phyloP scores from a whole-genome alignment of 768 basidiomycete genomes.

The Suillus discolor region DNA sequence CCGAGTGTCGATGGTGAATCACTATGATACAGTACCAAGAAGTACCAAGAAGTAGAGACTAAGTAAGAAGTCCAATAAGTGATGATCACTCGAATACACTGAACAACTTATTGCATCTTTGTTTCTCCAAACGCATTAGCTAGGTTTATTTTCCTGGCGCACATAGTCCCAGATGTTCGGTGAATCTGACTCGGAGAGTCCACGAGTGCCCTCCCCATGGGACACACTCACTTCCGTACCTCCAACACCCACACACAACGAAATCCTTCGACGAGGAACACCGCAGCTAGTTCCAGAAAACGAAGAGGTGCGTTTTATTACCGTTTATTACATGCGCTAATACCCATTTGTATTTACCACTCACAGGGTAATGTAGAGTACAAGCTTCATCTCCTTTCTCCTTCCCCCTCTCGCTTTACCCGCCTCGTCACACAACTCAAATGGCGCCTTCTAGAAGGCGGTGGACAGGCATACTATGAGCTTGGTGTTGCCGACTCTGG shows the following conservation, averaged over 20 bases:
- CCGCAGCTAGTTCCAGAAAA: conserved; percentile 77
- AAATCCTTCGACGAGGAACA: conserved; percentile 37
- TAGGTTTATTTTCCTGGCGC: background rate
- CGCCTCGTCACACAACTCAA: conserved; percentile 94
- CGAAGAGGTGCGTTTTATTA: conserved; percentile 49
- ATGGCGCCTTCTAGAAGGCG: conserved; percentile 88
- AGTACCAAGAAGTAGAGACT: no score
- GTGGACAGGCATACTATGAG: conserved; percentile 84
- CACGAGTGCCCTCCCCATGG: conserved; percentile 82
- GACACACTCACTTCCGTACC: conserved; percentile 68
- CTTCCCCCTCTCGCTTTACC: conserved; percentile 73
- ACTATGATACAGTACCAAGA: no score
- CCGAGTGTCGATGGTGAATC: no score
- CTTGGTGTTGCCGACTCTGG: conserved; percentile 87
- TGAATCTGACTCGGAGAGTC: conserved; percentile 80
- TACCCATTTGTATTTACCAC: background rate
- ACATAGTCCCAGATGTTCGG: conserved; percentile 61
- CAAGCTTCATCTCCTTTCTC: conserved; percentile 86
- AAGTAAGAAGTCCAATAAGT: conserved; percentile 13
- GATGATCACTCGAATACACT: conserved; percentile 63
- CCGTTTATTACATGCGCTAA: conserved; percentile 2
- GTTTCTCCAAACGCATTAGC: background rate
- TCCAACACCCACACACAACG: conserved; percentile 37
- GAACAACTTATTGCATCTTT: conserved; percentile 10
- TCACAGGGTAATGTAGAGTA: conserved; percentile 88